Conservation (phyloP, 495 filamentous ascomycete genomes). For the Aspergillus mulundensis region DNA sequence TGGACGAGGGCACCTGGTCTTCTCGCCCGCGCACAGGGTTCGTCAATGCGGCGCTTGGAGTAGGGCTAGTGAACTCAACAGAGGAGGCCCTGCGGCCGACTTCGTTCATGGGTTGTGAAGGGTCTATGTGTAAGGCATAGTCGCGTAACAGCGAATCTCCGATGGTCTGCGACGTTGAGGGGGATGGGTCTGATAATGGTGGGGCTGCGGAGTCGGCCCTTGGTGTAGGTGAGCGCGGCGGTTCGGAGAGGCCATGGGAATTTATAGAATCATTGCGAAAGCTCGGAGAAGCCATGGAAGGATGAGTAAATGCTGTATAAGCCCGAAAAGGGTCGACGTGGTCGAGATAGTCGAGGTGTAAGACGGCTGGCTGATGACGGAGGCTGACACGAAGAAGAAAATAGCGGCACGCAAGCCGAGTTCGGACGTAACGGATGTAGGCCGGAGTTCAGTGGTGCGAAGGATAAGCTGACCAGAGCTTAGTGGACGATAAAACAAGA, state of each 20-base stretch:
- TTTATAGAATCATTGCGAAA: conserved; percentile 17
- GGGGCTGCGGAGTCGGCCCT: conserved; percentile 16
- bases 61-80: conserved; percentile 10
- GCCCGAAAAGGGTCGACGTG: background rate
- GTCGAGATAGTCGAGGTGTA: background rate
- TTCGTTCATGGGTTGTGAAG: conserved; percentile 34
- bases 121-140: conserved; percentile 41
- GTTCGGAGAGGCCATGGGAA: conserved; percentile 6
- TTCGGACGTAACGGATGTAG: conserved; percentile 37
- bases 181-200: conserved; percentile 17
- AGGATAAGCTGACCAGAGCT: conserved; percentile 2
- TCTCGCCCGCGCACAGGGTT: conserved; percentile 28
- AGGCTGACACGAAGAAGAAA: conserved; percentile 12
- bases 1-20: conserved; percentile 25
- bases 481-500: background rate
- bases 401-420: conserved; percentile 10
- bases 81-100: conserved; percentile 25
- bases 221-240: conserved; percentile 14
- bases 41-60: conserved; percentile 13
- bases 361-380: background rate
- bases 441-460: background rate
- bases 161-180: conserved; percentile 13
- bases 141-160: conserved; percentile 40
- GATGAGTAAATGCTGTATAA: background rate
- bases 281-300: conserved; percentile 21